Evolutionary conservation across 805 yeast species (phyloP), one percentile per base, ranked within the genome.

Genomic region (Monosporozyma aerobia): DNA sequence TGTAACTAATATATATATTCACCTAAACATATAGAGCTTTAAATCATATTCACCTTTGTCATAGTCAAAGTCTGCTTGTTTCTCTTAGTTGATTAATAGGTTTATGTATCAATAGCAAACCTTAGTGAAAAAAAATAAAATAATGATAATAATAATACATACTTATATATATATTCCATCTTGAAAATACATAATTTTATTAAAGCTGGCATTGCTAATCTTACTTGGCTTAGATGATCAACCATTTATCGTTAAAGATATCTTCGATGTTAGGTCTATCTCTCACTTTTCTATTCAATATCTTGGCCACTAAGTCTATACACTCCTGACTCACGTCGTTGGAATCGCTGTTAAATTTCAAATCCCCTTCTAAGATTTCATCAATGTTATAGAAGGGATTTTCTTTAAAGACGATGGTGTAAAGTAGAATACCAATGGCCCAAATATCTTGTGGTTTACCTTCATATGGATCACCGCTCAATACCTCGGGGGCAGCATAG

Each of bases 391-490:
- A 88, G 63, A 92, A 94, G 8, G 99, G 99, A 62, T 92, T 90
- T 65, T 94, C 98, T 64, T 90, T 88, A 74, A 85, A 94, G 6
- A 92, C 76, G 63, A 94, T 79, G 0, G 97, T 94, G 70, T 90
- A 94, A 23, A 94, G 72, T 53, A 94, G 72, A 23, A 94, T 87
- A 2, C 99, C 99, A 64, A 92, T 75, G 0, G 98, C 96, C 99
- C 99, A 94, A 2, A 90, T 84, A 69, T 94, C 99, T 68, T 94
- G 99, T 3, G 96, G 92, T 65, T 81, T 85, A 23, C 99, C 99
- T 50, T 82, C 89, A 63, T 92, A 94, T 23, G 90, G 85, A 55
- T 82, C 83, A 2, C 98, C 99, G 50, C 83, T 77, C 37, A 94
- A 73, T 0, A 94, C 96, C 68, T 94, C 99, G 0, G 99, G 99